These are phyloP conservation scores for Phoma sp. DNA, from an alignment of 2,329 filamentous ascomycete genomes.

Conservation along the genomic window DNA sequence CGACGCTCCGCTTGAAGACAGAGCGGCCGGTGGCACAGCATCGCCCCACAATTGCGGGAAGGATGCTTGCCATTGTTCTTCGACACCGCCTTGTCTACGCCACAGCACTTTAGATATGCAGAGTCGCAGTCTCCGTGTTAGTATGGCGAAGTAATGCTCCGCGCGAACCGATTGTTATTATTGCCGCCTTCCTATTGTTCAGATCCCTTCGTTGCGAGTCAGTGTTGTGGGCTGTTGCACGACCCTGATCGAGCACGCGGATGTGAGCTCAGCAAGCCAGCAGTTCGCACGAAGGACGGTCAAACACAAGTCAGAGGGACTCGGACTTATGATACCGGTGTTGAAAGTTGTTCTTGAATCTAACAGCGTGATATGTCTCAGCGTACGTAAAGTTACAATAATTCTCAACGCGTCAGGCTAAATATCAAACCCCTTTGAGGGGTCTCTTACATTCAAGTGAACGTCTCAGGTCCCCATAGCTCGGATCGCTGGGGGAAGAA, in stretches of 20 bases:
- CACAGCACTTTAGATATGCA: neutral
- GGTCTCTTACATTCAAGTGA: neutral
- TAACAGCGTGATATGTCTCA: neutral
- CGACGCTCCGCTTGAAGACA: neutral
- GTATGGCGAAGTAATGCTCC: neutral
- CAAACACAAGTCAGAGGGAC: neutral
- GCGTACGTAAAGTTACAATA: neutral
- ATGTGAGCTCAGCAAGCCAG: neutral
- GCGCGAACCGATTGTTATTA: neutral
- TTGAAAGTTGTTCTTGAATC: neutral
- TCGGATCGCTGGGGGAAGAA: neutral
- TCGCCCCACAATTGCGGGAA: conserved; percentile 6
- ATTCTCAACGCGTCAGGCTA: too few species aligned
- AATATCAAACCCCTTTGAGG: neutral
- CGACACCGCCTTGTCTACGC: neutral
- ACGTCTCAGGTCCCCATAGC: neutral
- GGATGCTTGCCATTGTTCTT: conserved; percentile 15
- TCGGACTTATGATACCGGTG: conserved; percentile 1
- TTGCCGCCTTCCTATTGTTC: conserved; percentile 6
- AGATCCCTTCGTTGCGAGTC: neutral
- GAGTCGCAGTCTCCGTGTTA: neutral
- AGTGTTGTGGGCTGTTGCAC: neutral
- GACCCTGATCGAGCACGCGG: neutral
- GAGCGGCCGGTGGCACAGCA: conserved; percentile 1
- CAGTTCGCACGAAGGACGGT: neutral